Base-by-base conservation (phyloP, 2,329 filamentous ascomycete genomes). In the Trichoderma cornu-damae region DNA sequence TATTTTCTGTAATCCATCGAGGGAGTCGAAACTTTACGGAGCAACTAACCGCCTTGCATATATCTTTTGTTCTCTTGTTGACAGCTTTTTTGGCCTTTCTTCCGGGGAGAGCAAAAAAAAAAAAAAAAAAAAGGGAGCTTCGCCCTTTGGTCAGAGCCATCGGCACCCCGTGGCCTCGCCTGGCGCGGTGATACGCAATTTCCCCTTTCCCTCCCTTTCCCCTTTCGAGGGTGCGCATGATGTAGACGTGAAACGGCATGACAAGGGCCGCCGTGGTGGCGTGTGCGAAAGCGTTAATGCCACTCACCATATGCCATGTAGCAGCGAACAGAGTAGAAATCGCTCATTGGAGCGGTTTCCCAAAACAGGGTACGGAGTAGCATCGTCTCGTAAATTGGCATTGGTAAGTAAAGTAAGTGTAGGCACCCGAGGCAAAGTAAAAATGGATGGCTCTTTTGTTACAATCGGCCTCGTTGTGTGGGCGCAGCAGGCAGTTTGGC, bases 281-380 rank as follows among this genome's bases (percentile, higher is more conserved):
- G 48, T 40, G 57, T 48, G 49, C n/a, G 20, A 34, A 26, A n/a
- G n/a, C n/a, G n/a, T n/a, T 30, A 18, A 26, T 18, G 42, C n/a
- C n/a, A n/a, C n/a, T n/a, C n/a, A n/a, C n/a, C n/a, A n/a, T n/a
- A n/a, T n/a, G n/a, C n/a, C n/a, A n/a, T n/a, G n/a, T n/a, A 52
- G 8, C 37, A 28, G 34, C 56, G 57, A 59, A 59, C 56, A 55
- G n/a, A n/a, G 56, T 59, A 20, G 34, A 59, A 59, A 59, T 59
- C 51, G 47, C 57, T 59, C 57, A 59, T 59, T n/a, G 5, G 24
- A 32, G 40, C 30, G 37, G 30, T 49, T 48, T 42, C 53, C 53
- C 14, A 40, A 49, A 24, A 26, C 35, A 48, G n/a, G n/a, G n/a
- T n/a, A n/a, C n/a, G n/a, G n/a, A n/a, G 51, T 43, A 46, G 42